phyloP scores from a whole-genome alignment of 345 rosid species.

The Iberis pinnata region DNA sequence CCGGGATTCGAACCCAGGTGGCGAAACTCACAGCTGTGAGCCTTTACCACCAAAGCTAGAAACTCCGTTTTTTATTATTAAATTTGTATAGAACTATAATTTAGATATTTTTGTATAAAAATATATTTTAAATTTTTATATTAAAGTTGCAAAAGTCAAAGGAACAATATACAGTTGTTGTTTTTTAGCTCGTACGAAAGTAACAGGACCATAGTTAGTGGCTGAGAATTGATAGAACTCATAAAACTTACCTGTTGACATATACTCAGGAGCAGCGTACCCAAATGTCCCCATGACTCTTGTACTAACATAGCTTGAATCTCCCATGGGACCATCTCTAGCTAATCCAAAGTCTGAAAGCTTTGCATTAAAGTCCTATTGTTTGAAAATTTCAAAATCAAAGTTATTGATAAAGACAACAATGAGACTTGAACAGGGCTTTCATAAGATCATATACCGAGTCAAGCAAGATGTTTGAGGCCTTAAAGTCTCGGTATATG shows the following conservation, averaged over 20 bases:
- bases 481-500: constrained; percentile 82
- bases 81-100: too few species aligned
- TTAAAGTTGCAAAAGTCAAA: too few species aligned
- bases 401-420: constrained; percentile 5
- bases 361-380: constrained; percentile 63
- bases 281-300: constrained; percentile 95
- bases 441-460: constrained; percentile 40
- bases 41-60: too few species aligned
- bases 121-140: too few species aligned
- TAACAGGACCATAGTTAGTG: constrained; percentile 1
- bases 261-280: constrained; percentile 36
- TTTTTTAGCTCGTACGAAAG: too few species aligned
- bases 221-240: not conserved
- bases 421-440: not conserved
- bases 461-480: constrained; percentile 78
- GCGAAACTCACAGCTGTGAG: too few species aligned
- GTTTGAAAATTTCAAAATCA: not conserved
- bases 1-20: too few species aligned
- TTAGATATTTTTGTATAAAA: too few species aligned
- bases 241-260: constrained; percentile 60
- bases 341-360: constrained; percentile 96
- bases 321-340: constrained; percentile 86
- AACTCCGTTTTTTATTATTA: too few species aligned
- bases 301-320: constrained; percentile 75
- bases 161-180: too few species aligned